Base-by-base conservation (phyloP, 192 early-diverging fungal species). In the Backusella sp. region DNA sequence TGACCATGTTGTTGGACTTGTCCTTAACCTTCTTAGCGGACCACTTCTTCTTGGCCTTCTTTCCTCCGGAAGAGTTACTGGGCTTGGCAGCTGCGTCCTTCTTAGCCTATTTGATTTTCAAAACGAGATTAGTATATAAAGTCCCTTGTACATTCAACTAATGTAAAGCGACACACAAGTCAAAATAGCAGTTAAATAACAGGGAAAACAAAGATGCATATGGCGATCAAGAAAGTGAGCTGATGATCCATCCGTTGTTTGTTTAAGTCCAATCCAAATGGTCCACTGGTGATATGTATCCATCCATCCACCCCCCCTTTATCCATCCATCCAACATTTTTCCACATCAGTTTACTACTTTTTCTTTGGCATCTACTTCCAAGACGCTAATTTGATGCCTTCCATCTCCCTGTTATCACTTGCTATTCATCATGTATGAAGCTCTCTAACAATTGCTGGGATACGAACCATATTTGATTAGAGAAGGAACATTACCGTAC, bases 11-110 rank as follows among this genome's bases (percentile, higher is more conserved):
- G 95, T 99, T 98, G 85, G 97, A 94, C 95, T 99, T 99, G 86
- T 99, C 98, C 96, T 99, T 98, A 75, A 97, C 95, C 92, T 97
- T 97, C 82, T 95, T 95, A 91, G 96, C 96, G 76, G 98, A 99
- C 98, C 98, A 99, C 95, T 99, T 99, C 97, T 79, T 79, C 77
- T 77, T 88, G 76, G 83, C 86, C 83, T 88, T 88, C 83, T 90
- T 90, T 79, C 84, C 89, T 85, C 84, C 89, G 79, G 83, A 84
- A 35, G 82, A 88, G 80, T 87, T 85, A 73, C 82, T 53, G 44
- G 85, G 85, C 81, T 89, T 86, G 66, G 84, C 86, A 78, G 87
- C 87, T 72, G 83, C 86, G 80, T 88, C 87, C 81, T 90, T 88
- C 80, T 90, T 90, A 66, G 84, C 88, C 88, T 90, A 80, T 71